Base-by-base conservation (phyloP, 2,329 filamentous ascomycete species). In the Rugonectria rugulosa region DNA sequence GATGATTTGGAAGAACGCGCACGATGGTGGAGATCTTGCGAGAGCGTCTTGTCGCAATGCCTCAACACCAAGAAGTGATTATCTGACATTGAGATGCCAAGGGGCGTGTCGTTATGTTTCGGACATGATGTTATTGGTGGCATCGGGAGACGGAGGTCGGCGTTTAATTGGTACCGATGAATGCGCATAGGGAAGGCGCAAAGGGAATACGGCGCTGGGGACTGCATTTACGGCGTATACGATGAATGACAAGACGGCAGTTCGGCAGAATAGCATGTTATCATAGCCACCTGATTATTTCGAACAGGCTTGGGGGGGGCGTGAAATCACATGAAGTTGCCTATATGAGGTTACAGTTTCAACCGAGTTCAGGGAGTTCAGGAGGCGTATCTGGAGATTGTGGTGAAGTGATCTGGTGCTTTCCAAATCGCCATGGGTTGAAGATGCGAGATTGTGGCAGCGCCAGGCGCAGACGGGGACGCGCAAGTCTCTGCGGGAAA, bases 1-100 rank as follows among this genome's bases (percentile, higher is more conserved):
- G 89, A 92, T 65, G 89, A 93, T 66, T 72, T 92, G 26, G 90
- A 93, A 70, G 88, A 90, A 72, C 82, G 86, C 64, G 90, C 88
- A 6, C 79, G 89, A 62, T 94, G 90, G 90, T 86, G 87, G 74
- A 83, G 85, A 62, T 87, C 87, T 15, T 86, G 85, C n/a, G 89
- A 92, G 68, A 75, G 77, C 8, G 81, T 79, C 11, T 71, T 92
- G 70, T 85, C 77, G 67, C 79, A 83, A 55, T 85, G 90, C 74
- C 69, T 92, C 63, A 85, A 87, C 61, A 76, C 86, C 14, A 73
- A 81, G 63, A 71, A 69, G 36, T 77, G 65, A 70, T n/a, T 19
- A 20, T 14, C 37, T 23, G 19, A 8, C n/a, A 15, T 40, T 21
- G 23, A 12, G 23, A 21, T n/a, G 14, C 9, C 40, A 31, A 14